A percentile compares a stretch with the other conserved stretches of the same genome.
Evolutionary conservation across 352 stramenopile genomes (phyloP).

Genomic region (Globisporangium heterothallicum): DNA sequence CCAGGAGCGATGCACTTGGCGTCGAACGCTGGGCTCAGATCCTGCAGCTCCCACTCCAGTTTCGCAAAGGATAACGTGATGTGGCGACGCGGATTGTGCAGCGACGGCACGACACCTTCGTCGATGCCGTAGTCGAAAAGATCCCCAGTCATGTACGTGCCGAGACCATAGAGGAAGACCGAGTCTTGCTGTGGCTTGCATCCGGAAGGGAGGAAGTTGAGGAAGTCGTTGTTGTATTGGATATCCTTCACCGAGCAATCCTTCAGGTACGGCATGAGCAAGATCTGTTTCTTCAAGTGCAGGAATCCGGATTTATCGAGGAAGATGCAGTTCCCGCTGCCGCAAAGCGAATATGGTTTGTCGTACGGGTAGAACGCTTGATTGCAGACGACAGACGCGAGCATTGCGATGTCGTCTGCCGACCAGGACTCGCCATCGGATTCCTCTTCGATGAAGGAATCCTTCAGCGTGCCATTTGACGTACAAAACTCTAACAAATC

Average conservation of each 20-base stretch:
- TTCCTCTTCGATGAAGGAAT: background rate
- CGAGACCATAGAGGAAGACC: conserved; percentile 15
- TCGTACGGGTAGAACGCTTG: conserved; percentile 5
- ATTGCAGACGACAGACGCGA: conserved; percentile 1
- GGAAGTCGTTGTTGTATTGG: conserved; percentile 7
- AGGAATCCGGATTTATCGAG: conserved; percentile 8
- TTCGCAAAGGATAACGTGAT: conserved; percentile 33
- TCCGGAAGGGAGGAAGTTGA: conserved; percentile 1
- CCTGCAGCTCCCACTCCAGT: conserved; percentile 23
- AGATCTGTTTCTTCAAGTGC: conserved; percentile 6
- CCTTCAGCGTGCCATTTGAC: background rate
- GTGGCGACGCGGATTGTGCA: conserved; percentile 23
- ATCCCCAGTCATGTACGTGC: conserved; percentile 12
- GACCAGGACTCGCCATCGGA: background rate
- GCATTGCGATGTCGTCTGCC: background rate
- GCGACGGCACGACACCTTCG: conserved; percentile 9
- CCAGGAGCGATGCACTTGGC: conserved; percentile 16
- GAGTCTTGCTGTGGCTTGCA: conserved; percentile 5
- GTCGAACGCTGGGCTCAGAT: conserved; percentile 27
- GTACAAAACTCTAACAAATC: conserved; percentile 6
- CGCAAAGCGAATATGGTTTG: conserved; percentile 7
- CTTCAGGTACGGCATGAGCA: conserved; percentile 10
- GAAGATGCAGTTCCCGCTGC: conserved; percentile 11
- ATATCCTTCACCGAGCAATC: conserved; percentile 5
- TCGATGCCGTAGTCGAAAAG: conserved; percentile 4